These are phyloP conservation scores for Rheum nobile DNA, from an alignment of 148 eudicot species.

Conservation along the genomic window DNA sequence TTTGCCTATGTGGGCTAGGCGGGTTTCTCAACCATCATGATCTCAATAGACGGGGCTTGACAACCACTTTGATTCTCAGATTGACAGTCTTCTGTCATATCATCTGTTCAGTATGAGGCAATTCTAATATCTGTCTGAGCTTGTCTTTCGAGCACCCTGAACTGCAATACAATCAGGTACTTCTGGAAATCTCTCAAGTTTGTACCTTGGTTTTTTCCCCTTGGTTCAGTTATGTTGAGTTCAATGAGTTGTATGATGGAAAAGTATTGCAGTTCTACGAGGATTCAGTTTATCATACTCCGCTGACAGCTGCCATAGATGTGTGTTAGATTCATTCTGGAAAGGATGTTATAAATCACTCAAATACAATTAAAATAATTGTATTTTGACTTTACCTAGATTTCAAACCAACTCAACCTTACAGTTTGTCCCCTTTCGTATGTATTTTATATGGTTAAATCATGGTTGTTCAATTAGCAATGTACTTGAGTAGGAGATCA, in stretches of 20 bases:
- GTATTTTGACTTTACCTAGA: background rate
- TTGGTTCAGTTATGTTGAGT: background rate
- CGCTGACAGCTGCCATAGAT: background rate
- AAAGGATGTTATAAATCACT: background rate
- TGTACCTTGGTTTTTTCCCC: background rate
- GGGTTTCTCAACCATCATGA: background rate
- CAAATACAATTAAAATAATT: background rate
- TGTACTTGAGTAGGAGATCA: background rate
- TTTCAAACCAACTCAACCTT: background rate
- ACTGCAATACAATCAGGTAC: background rate
- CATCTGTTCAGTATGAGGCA: background rate
- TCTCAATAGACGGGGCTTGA: background rate
- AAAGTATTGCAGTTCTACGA: background rate
- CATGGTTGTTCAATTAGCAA: background rate
- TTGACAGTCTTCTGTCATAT: background rate
- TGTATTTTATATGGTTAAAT: background rate
- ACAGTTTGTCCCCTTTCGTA: background rate
- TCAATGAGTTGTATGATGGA: background rate
- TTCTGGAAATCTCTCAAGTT: background rate
- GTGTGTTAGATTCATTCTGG: background rate
- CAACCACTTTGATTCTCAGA: too few species aligned
- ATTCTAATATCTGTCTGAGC: background rate
- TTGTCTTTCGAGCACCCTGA: too few species aligned
- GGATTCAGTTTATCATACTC: background rate
- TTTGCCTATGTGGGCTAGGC: constrained; percentile 61